phyloP scores from a whole-genome alignment of 495 filamentous ascomycete species.

The Amorphotheca resinae region DNA sequence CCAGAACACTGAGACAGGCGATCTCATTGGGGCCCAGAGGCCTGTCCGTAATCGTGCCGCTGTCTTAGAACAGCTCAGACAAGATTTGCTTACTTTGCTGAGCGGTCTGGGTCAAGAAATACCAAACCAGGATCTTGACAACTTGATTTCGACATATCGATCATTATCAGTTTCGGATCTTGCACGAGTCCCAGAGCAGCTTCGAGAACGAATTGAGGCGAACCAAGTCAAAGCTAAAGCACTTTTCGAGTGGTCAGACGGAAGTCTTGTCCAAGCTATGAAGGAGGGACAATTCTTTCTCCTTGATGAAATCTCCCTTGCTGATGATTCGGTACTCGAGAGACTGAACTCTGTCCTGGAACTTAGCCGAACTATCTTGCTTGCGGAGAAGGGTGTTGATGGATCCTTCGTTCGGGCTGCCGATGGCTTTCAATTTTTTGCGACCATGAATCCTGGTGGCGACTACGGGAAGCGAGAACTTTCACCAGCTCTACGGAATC shows the following conservation, averaged over 20 bases:
- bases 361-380: slow-evolving; percentile 66
- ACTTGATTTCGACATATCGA: slow-evolving; percentile 8
- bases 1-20: slow-evolving; percentile 92
- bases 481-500: slow-evolving; percentile 86
- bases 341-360: slow-evolving; percentile 97
- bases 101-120: slow-evolving; percentile 22
- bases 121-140: slow-evolving; percentile 22
- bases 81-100: slow-evolving; percentile 45
- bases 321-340: slow-evolving; percentile 94
- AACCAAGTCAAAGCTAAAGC: slow-evolving; percentile 55
- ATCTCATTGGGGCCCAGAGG: slow-evolving; percentile 90
- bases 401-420: slow-evolving; percentile 65
- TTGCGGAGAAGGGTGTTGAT: slow-evolving; percentile 84
- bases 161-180: slow-evolving; percentile 6
- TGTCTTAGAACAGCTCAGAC: slow-evolving; percentile 49
- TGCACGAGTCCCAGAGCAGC: slow-evolving; percentile 31
- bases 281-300: slow-evolving; percentile 79
- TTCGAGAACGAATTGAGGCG: slow-evolving; percentile 44
- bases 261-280: slow-evolving; percentile 92
- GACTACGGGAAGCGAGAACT: slow-evolving; percentile 97
- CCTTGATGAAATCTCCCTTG: slow-evolving; percentile 94
- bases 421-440: slow-evolving; percentile 88
- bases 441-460: slow-evolving; percentile 98
- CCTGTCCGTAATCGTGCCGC: slow-evolving; percentile 74
- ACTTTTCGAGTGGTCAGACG: slow-evolving; percentile 94